These are phyloP conservation scores for Pythium dissimile DNA, from an alignment of 352 stramenopile genomes.

Conservation along the genomic window DNA sequence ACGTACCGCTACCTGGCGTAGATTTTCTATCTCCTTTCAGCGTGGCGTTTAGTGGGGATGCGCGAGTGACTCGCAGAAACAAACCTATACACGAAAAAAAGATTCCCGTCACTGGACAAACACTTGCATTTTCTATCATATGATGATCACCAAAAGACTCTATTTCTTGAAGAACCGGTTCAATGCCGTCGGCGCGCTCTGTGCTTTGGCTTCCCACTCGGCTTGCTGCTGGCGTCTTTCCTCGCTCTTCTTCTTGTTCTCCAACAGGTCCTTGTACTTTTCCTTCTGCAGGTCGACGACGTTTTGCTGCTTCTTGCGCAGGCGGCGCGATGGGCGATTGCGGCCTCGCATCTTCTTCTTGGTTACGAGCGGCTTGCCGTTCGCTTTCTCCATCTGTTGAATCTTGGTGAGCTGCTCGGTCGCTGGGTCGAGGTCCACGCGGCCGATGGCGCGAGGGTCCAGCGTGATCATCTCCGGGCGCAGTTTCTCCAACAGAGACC, in stretches of 20 bases:
- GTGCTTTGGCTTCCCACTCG: constrained; percentile 76
- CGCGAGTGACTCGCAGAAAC: too few species aligned
- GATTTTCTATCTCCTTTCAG: constrained; percentile 2
- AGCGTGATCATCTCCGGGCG: constrained; percentile 97
- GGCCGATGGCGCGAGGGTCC: constrained; percentile 91
- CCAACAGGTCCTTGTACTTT: constrained; percentile 86
- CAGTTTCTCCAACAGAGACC: constrained; percentile 97
- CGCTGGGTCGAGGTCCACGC: constrained; percentile 90
- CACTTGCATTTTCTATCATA: constrained; percentile 12
- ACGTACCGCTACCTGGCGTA: constrained; percentile 96
- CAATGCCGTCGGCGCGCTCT: constrained; percentile 71
- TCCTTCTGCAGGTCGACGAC: constrained; percentile 95
- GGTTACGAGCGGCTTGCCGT: constrained; percentile 59
- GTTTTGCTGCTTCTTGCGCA: constrained; percentile 98
- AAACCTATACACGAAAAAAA: not conserved
- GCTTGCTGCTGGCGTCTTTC: constrained; percentile 69
- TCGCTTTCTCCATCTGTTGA: constrained; percentile 67
- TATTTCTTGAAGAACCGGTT: constrained; percentile 90
- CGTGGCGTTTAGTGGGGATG: too few species aligned
- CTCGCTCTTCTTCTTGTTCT: constrained; percentile 70
- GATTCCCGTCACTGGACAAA: constrained; percentile 4
- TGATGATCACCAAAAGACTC: constrained; percentile 11
- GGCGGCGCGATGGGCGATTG: constrained; percentile 95
- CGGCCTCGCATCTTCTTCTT: constrained; percentile 98
- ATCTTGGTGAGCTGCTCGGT: constrained; percentile 85